Evolutionary conservation across 176 grass and related monocot species (phyloP), one percentile per base, ranked within the genome.

Genomic region (Hordeum marinum): DNA sequence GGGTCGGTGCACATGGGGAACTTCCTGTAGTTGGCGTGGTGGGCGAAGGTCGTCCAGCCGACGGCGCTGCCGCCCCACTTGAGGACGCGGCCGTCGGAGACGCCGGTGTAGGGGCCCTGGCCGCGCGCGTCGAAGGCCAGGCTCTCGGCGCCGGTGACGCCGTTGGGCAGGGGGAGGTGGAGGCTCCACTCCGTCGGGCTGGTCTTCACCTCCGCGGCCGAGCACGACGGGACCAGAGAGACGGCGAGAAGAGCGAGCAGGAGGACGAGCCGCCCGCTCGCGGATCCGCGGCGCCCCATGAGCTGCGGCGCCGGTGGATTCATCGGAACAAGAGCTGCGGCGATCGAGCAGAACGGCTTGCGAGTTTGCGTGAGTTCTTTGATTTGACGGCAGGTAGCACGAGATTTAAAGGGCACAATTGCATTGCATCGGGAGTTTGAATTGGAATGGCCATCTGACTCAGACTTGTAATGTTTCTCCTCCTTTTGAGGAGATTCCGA

Each of bases 31-130:
- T 9, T 73, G 3, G 40, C 70, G 7, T 73, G 70, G 71, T 50
- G 8, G 13, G 42, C 24, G 14, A 74, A 74, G 8, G 42, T 50
- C 24, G 69, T 69, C 95, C 95, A 94, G 64, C 90, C 81, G 5
- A 62, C 79, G 26, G 31, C 7, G n/a, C 34, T 0, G 29, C 87
- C 95, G 21, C 67, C 62, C 95, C 92, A 97, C 42, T 77, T 86
- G 60, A 94, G 84, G 64, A 97, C 68, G 45, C 89, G 71, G 15
- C 95, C 92, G 58, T 89, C 87, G 1, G 95, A 97, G 76, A 93
- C 88, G 21, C 95, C 92, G n/a, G 92, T 85, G 82, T 97, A 97
- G 3, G 92, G 92, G 0, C 95, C 92, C 15, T 75, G 13, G 43
- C 72, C 72, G 3, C 25, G 42, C 42, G 23, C 13, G 42, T 50